Base-by-base conservation (phyloP, 441 rosid genomes). In the Pelargonium citronellum region DNA sequence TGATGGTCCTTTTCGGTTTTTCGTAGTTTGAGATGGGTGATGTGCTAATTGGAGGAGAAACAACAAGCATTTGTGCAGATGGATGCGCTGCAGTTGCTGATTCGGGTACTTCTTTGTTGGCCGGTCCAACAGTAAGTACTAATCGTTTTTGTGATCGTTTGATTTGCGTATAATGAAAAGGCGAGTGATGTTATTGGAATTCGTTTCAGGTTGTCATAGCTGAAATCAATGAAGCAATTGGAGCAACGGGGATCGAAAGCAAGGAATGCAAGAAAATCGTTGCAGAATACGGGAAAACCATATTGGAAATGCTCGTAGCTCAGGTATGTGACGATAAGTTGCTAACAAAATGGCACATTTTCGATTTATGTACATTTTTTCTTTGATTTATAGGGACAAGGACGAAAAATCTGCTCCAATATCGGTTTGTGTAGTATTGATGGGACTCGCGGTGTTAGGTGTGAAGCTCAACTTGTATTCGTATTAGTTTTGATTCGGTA, bases 81-180 rank as follows among this genome's bases (percentile, higher is more conserved):
- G 89, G 96, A 13, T 92, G 97, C 71, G 86, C 85, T 64, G 91
- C 90, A 58, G 85, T 92, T 71, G 85, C 87, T 76, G 95, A 90
- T 79, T 87, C 96, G 0, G 97, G 96, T 72, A 90, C 92, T 68
- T 88, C 92, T 75, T 78, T 90, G 70, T 81, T 92, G 19, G 90
- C 87, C 66, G 96, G 95, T 65, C 97, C 90, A 69, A 84, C 89
- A 2, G 97, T 90, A 86, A 7, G 83, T 20, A 43, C 53, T 34
- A 0, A 11, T 24, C 67, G 65, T 70, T 47, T 60, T 60, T 12
- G 51, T 57, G 58, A 13, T 10, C 19, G 61, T 22, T 34, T 4
- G 8, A 17, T 22, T 4, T 5, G 4, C 20, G 27, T 27, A 27
- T 27, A 27, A 3, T 27, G 34, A 27, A 27, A 27, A 27, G 3